Percentiles rank a stretch among this genome's conserved stretches.
Conservation (phyloP, 1,284 basidiomycete genomes). For the Leccinum olivaceoglutinosum region DNA sequence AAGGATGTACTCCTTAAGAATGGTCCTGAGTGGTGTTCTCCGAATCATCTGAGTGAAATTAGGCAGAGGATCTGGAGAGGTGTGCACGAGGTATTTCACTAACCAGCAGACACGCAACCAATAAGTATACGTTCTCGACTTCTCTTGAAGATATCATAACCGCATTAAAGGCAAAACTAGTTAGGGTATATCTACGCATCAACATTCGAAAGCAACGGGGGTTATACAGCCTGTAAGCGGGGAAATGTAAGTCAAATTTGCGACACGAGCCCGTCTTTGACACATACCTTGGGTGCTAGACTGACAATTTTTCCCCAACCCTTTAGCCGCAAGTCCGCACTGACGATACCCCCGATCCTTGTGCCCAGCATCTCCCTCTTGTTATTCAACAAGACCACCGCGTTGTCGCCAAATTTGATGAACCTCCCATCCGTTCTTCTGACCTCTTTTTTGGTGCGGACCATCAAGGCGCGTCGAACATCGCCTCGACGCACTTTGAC, state of each 20-base stretch:
- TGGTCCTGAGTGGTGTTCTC: conserved; percentile 4
- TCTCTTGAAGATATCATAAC: not conserved
- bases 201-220: not conserved
- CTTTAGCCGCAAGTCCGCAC: conserved; percentile 83
- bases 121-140: too few species aligned
- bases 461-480: conserved; percentile 91
- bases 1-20: not conserved
- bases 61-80: not conserved
- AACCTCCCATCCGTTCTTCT: conserved; percentile 83
- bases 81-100: not conserved
- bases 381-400: conserved; percentile 92
- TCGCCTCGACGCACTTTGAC: conserved; percentile 90
- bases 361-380: conserved; percentile 97
- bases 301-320: conserved; percentile 95
- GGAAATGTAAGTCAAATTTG: not conserved
- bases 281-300: conserved; percentile 72
- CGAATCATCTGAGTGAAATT: conserved; percentile 14
- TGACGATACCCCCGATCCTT: conserved; percentile 90
- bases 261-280: not conserved
- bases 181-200: conserved; percentile 12
- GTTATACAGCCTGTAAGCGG: conserved; percentile 18
- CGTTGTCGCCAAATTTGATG: conserved; percentile 96
- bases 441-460: conserved; percentile 83
- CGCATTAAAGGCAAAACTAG: not conserved
- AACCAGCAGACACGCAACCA: not conserved